These are phyloP conservation scores for Penicillium sp. DNA, from an alignment of 2,329 filamentous ascomycete genomes.

Conservation along the genomic window DNA sequence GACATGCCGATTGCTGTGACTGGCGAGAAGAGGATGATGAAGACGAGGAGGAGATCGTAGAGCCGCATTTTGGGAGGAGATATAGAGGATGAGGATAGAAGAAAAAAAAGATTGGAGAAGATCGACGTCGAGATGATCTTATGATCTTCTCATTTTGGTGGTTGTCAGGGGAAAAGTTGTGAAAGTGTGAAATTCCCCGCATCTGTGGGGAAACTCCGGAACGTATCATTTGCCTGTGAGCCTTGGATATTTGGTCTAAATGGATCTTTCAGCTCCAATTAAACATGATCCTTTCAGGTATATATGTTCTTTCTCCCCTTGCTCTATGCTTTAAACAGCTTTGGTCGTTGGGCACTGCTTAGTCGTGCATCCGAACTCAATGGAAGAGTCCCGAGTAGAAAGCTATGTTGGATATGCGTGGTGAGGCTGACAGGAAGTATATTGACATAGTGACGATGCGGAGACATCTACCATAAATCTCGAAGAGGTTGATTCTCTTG, in stretches of 20 bases:
- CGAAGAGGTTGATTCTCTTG: constrained; percentile 46
- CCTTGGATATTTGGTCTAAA: neutral
- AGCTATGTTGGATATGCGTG: neutral
- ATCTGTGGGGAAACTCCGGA: constrained; percentile 9
- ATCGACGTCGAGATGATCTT: neutral
- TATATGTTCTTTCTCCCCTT: neutral
- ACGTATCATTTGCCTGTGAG: neutral
- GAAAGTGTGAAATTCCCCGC: constrained; percentile 4
- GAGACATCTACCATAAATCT: constrained; percentile 20
- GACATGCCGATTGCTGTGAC: constrained; percentile 52
- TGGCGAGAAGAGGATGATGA: constrained; percentile 18
- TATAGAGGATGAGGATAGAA: constrained; percentile 15
- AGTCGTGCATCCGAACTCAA: neutral
- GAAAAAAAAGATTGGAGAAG: neutral
- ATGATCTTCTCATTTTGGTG: too few species aligned
- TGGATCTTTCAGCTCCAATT: neutral
- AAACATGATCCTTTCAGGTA: constrained; percentile 7
- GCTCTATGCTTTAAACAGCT: too few species aligned
- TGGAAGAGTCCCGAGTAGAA: too few species aligned
- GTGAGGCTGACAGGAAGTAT: neutral
- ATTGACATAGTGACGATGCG: constrained; percentile 2
- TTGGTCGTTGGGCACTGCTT: neutral
- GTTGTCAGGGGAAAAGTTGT: neutral
- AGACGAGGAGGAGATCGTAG: constrained; percentile 17
- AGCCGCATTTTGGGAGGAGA: constrained; percentile 22